phyloP scores from a whole-genome alignment of 1,284 basidiomycete species.

The Apiotrichum laibachii region DNA sequence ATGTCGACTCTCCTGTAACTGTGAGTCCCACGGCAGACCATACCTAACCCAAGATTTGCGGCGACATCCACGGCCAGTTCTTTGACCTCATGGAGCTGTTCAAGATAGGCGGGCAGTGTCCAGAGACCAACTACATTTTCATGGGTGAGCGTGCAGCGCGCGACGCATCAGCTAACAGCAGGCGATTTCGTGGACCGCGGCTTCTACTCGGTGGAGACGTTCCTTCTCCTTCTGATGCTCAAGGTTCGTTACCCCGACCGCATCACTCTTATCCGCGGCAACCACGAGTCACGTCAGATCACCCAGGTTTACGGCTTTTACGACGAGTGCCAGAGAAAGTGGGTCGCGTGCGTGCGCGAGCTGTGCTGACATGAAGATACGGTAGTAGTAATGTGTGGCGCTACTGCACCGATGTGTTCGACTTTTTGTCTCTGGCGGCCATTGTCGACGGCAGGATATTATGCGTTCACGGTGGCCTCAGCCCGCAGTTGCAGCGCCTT shows the following conservation, averaged over 20 bases:
- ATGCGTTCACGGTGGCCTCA: slow-evolving; percentile 89
- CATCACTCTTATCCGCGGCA: slow-evolving; percentile 94
- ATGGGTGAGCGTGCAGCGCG: slow-evolving; percentile 67
- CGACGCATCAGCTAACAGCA: slow-evolving; percentile 17
- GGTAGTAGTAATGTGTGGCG: slow-evolving; percentile 94
- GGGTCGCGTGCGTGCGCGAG: neutral
- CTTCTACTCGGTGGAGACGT: slow-evolving; percentile 96
- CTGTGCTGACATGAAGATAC: slow-evolving; percentile 54
- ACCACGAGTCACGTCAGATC: slow-evolving; percentile 98
- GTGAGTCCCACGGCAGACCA: slow-evolving; percentile 55
- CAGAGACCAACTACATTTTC: slow-evolving; percentile 96
- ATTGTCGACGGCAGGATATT: slow-evolving; percentile 93
- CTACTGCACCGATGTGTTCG: slow-evolving; percentile 98
- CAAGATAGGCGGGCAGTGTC: slow-evolving; percentile 90
- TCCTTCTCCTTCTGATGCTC: slow-evolving; percentile 86
- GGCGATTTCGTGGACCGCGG: slow-evolving; percentile 96
- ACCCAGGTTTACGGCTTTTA: slow-evolving; percentile 99
- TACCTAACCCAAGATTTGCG: slow-evolving; percentile 71
- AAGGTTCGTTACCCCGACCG: slow-evolving; percentile 98
- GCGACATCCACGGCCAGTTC: slow-evolving; percentile 98
- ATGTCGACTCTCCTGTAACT: slow-evolving; percentile 93
- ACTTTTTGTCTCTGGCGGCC: slow-evolving; percentile 90
- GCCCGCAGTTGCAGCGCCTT: slow-evolving; percentile 75
- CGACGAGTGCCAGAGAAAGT: slow-evolving; percentile 93
- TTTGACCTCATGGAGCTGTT: slow-evolving; percentile 97